Evolutionary conservation across 2,329 filamentous ascomycete species (phyloP).

Genomic region (Aureobasidium sp.): DNA sequence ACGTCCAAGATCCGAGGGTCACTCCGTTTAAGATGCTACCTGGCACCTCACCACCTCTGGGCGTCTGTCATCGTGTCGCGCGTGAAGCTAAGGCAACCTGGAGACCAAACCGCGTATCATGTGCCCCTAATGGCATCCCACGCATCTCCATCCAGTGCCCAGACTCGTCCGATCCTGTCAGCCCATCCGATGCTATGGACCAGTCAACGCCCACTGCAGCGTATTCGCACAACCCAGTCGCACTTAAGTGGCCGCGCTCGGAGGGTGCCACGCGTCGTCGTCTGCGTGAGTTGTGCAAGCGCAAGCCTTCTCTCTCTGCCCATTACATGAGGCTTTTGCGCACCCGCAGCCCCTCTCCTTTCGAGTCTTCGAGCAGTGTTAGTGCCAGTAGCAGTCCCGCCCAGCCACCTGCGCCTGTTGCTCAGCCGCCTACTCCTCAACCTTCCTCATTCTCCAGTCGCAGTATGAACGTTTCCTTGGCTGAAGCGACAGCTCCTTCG

Average conservation of each 20-base stretch:
- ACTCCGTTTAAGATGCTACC: slow-evolving; percentile 61
- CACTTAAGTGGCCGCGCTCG: slow-evolving; percentile 45
- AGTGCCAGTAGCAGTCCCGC: slow-evolving; percentile 15
- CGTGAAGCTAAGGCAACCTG: slow-evolving; percentile 54
- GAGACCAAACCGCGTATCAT: slow-evolving; percentile 37
- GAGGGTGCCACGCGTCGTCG: slow-evolving; percentile 51
- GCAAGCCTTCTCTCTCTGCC: slow-evolving; percentile 53
- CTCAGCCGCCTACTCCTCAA: not conserved
- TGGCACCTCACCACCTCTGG: slow-evolving; percentile 54
- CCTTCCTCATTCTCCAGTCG: slow-evolving; percentile 37
- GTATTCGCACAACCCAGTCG: slow-evolving; percentile 20
- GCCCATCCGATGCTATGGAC: slow-evolving; percentile 36
- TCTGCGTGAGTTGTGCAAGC: slow-evolving; percentile 51
- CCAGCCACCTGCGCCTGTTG: not conserved
- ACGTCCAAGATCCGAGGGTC: slow-evolving; percentile 56
- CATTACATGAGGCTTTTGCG: slow-evolving; percentile 56
- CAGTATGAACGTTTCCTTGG: slow-evolving; percentile 43
- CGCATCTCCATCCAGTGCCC: slow-evolving; percentile 20
- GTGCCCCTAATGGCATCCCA: slow-evolving; percentile 18
- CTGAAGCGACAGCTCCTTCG: slow-evolving; percentile 41
- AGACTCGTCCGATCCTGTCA: slow-evolving; percentile 37
- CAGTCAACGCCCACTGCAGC: slow-evolving; percentile 34
- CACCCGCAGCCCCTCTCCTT: slow-evolving; percentile 52
- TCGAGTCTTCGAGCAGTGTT: slow-evolving; percentile 29
- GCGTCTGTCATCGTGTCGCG: slow-evolving; percentile 55